Conservation (phyloP, 495 filamentous ascomycete species). For the Xylaria cubensis region DNA sequence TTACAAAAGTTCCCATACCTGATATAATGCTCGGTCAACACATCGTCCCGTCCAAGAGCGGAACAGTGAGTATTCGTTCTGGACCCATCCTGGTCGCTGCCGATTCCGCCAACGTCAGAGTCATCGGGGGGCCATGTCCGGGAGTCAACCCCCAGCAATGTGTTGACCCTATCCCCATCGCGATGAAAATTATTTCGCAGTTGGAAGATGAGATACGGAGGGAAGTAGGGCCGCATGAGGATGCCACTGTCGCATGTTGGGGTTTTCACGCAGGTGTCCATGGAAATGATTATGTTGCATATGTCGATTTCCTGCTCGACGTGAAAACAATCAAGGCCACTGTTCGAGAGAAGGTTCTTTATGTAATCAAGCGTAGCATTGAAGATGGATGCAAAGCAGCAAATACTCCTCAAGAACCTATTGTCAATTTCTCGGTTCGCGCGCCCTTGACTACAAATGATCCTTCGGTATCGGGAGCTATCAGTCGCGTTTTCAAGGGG, state of each 20-base stretch:
- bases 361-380: constrained; percentile 32
- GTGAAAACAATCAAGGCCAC: neutral
- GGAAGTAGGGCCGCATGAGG: neutral
- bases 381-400: constrained; percentile 62
- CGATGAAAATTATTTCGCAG: neutral
- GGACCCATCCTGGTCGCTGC: neutral
- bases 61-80: neutral
- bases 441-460: neutral
- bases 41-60: neutral
- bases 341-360: neutral
- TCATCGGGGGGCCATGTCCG: neutral
- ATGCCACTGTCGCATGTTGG: neutral
- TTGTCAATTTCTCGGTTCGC: neutral
- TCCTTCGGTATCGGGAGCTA: neutral
- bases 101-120: neutral
- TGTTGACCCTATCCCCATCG: neutral
- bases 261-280: neutral
- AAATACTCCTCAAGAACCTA: constrained; percentile 55
- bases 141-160: neutral
- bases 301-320: neutral
- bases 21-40: neutral
- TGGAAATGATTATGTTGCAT: neutral
- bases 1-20: neutral
- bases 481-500: neutral
- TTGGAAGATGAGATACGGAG: neutral